A percentile compares a stretch with the other conserved stretches of the same genome.
phyloP scores from a whole-genome alignment of 805 yeast genomes.

The Candida nanaspora region DNA sequence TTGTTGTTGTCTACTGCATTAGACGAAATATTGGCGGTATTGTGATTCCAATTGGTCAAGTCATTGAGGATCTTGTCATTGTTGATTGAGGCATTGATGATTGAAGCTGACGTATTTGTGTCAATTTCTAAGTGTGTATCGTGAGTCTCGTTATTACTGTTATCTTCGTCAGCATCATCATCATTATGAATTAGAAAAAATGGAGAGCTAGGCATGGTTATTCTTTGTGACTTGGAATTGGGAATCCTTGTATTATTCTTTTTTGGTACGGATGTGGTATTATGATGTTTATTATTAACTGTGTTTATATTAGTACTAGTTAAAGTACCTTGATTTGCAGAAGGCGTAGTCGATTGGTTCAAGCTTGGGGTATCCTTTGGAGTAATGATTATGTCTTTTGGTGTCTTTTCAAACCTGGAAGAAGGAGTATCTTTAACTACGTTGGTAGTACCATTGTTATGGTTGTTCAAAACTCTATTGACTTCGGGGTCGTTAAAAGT shows the following conservation, averaged over 20 bases:
- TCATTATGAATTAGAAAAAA: constrained; percentile 16
- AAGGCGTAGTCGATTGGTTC: not conserved
- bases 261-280: not conserved
- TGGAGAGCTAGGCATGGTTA: constrained; percentile 27
- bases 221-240: not conserved
- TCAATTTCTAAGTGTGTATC: constrained; percentile 9
- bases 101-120: constrained; percentile 3
- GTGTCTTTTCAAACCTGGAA: constrained; percentile 22
- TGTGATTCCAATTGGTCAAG: too few species aligned
- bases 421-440: not conserved
- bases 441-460: constrained; percentile 5
- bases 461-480: constrained; percentile 11
- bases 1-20: too few species aligned
- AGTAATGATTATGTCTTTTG: constrained; percentile 17
- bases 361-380: constrained; percentile 13
- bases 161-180: constrained; percentile 6
- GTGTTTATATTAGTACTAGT: not conserved
- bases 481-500: constrained; percentile 18
- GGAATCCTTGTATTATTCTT: not conserved
- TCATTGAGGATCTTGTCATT: not conserved
- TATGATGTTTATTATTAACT: not conserved
- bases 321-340: not conserved
- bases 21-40: too few species aligned
- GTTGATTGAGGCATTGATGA: too few species aligned
- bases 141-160: constrained; percentile 8